Evolutionary conservation across 192 early-diverging fungal species (phyloP).

Genomic region (Jimgerdemannia lactiflua): DNA sequence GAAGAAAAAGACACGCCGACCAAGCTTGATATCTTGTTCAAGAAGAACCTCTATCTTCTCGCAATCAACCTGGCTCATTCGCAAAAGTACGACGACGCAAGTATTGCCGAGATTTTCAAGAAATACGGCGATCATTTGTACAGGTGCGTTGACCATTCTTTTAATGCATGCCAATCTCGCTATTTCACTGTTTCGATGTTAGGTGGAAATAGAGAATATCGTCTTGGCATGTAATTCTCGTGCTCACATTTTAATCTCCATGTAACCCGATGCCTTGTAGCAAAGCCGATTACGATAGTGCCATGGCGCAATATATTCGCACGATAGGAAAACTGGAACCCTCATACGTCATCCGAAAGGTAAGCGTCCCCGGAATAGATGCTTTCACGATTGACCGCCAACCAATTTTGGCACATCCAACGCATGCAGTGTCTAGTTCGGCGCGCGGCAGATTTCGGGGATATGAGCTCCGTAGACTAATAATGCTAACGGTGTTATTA

Average conservation of each 20-base stretch:
- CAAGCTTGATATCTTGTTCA: slow-evolving; percentile 86
- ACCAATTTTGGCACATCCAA: not conserved
- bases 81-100: slow-evolving; percentile 77
- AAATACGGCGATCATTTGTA: slow-evolving; percentile 96
- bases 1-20: slow-evolving; percentile 86
- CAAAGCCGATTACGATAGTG: slow-evolving; percentile 84
- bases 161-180: not conserved
- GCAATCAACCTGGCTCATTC: slow-evolving; percentile 86
- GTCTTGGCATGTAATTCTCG: too few species aligned
- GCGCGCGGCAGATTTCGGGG: too few species aligned
- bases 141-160: slow-evolving; percentile 15
- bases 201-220: too few species aligned
- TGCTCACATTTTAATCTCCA: not conserved
- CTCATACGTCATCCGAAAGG: slow-evolving; percentile 93
- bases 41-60: slow-evolving; percentile 85
- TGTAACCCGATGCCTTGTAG: slow-evolving; percentile 3
- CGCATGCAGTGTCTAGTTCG: slow-evolving; percentile 1
- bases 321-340: slow-evolving; percentile 94
- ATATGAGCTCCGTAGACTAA: not conserved
- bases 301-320: slow-evolving; percentile 89
- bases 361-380: not conserved
- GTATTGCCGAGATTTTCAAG: slow-evolving; percentile 90
- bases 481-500: too few species aligned
- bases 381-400: not conserved
- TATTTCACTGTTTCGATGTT: too few species aligned